Percentiles rank a stretch among this genome's conserved stretches.
Evolutionary conservation across 768 basidiomycete species (phyloP).

Genomic region (Suillus plorans): DNA sequence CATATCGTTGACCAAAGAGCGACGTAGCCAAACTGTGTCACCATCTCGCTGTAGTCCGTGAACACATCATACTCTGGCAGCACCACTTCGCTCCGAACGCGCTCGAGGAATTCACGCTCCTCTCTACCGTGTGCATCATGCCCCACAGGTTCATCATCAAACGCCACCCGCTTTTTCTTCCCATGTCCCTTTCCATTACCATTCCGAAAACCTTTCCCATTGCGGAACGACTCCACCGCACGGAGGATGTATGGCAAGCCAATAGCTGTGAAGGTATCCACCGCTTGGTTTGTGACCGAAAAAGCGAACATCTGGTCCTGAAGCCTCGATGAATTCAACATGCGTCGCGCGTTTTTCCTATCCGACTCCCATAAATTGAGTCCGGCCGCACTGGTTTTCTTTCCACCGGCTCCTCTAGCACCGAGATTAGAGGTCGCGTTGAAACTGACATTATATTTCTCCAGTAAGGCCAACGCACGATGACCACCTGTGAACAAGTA

Average conservation of each 20-base stretch:
- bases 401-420: constrained; percentile 17
- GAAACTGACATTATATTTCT: constrained; percentile 23
- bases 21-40: constrained; percentile 92
- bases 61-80: constrained; percentile 82
- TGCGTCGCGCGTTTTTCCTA: constrained; percentile 47
- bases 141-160: constrained; percentile 55
- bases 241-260: constrained; percentile 78
- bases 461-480: constrained; percentile 16
- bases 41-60: constrained; percentile 95
- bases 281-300: constrained; percentile 83
- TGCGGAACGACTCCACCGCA: constrained; percentile 49
- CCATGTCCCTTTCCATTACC: constrained; percentile 19
- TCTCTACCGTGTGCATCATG: constrained; percentile 42
- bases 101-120: constrained; percentile 79
- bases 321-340: constrained; percentile 67
- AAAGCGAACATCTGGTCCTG: constrained; percentile 93
- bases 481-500: constrained; percentile 27
- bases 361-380: constrained; percentile 52
- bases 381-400: constrained; percentile 15
- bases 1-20: constrained; percentile 92
- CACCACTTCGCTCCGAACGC: constrained; percentile 72
- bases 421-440: constrained; percentile 31
- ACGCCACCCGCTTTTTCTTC: constrained; percentile 68
- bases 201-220: constrained; percentile 39
- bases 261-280: constrained; percentile 77